Conservation (phyloP, 1,139 yeast species). For the Spathaspora sp. region DNA sequence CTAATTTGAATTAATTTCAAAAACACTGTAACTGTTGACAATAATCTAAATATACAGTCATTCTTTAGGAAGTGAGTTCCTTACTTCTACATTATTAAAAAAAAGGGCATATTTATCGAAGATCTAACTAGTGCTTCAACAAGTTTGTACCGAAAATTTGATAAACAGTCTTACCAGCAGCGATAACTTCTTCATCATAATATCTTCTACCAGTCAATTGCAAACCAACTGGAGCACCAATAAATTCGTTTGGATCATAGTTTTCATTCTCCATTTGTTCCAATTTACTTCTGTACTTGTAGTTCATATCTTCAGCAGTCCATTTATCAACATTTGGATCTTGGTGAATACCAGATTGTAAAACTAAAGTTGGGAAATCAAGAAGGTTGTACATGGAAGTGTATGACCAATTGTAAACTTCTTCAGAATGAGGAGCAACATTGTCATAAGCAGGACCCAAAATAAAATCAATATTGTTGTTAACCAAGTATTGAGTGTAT, state of each 20-base stretch:
- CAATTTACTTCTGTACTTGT: constrained; percentile 38
- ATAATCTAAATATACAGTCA: too few species aligned
- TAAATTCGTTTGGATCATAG: constrained; percentile 32
- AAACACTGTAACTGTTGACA: too few species aligned
- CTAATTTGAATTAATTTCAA: too few species aligned
- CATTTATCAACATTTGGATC: constrained; percentile 48
- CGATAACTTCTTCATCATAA: constrained; percentile 42
- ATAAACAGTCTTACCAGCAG: constrained; percentile 37
- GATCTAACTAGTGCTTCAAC: constrained; percentile 10
- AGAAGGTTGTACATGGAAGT: constrained; percentile 65
- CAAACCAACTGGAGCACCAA: constrained; percentile 43
- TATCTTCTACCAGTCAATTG: constrained; percentile 42
- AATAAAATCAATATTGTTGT: constrained; percentile 63
- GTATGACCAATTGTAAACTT: constrained; percentile 74
- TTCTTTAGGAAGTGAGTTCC: too few species aligned
- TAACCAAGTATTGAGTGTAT: constrained; percentile 50
- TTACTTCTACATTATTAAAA: too few species aligned
- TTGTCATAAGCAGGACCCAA: constrained; percentile 69
- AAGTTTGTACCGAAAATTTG: constrained; percentile 26
- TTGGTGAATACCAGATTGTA: constrained; percentile 63
- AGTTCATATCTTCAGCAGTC: constrained; percentile 30
- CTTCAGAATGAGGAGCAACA: constrained; percentile 68
- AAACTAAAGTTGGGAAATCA: constrained; percentile 60
- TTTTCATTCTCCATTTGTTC: constrained; percentile 41
- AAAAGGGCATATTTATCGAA: background rate